phyloP scores from a whole-genome alignment of 1,139 yeast species.

The Magnusiomyces ingens region DNA sequence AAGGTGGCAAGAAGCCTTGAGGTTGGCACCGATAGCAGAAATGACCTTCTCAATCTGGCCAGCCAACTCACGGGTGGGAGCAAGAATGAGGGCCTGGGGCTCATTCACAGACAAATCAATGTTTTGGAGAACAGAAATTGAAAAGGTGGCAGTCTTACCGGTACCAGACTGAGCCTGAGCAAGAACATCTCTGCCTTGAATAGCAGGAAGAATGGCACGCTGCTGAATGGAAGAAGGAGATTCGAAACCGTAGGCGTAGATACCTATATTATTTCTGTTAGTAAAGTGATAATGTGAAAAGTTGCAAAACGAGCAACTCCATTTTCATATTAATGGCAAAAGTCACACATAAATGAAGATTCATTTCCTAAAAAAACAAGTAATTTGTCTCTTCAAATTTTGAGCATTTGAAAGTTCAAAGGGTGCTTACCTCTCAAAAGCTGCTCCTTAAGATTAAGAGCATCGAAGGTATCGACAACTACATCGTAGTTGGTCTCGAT shows the following conservation, averaged over 20 bases:
- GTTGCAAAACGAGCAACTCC: neutral
- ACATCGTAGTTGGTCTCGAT: conserved; percentile 98
- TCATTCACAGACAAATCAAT: conserved; percentile 59
- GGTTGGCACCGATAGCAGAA: conserved; percentile 74
- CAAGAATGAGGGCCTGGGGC: conserved; percentile 75
- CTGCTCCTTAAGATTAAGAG: conserved; percentile 38
- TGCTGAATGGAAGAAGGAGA: conserved; percentile 94
- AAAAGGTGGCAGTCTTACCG: conserved; percentile 95
- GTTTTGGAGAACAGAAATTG: conserved; percentile 83
- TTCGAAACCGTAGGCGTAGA: conserved; percentile 88
- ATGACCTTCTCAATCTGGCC: conserved; percentile 83
- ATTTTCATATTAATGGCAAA: too few species aligned
- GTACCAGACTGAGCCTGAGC: conserved; percentile 99
- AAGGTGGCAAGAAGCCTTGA: conserved; percentile 76
- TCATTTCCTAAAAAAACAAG: too few species aligned
- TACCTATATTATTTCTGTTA: conserved; percentile 41
- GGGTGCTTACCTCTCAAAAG: conserved; percentile 35
- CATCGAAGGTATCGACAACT: conserved; percentile 64
- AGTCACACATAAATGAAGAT: too few species aligned
- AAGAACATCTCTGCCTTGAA: conserved; percentile 83
- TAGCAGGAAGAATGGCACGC: conserved; percentile 87
- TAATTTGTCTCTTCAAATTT: too few species aligned
- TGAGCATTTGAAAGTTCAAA: neutral
- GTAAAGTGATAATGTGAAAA: neutral
- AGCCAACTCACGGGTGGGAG: conserved; percentile 96